These are phyloP conservation scores for Pyrenopolyporus hunteri DNA, from an alignment of 495 filamentous ascomycete species.

Conservation along the genomic window DNA sequence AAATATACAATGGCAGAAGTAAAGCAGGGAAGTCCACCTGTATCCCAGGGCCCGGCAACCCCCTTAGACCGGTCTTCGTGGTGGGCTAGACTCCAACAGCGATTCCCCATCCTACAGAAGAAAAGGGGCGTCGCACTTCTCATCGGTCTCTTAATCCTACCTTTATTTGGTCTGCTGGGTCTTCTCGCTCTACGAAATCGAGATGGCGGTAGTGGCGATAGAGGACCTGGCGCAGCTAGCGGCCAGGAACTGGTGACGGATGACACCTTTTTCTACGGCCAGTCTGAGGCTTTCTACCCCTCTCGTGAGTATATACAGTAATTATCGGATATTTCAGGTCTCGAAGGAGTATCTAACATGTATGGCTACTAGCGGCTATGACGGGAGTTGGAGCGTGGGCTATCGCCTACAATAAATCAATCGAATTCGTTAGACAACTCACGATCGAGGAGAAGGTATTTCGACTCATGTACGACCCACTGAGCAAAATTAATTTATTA, in stretches of 20 bases:
- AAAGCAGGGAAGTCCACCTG: conserved; percentile 9
- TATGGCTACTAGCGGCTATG: conserved; percentile 63
- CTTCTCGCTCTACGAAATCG: conserved; percentile 39
- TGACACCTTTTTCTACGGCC: conserved; percentile 59
- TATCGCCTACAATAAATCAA: conserved; percentile 76
- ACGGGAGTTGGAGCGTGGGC: conserved; percentile 64
- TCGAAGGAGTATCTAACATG: conserved; percentile 1
- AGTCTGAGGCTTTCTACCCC: conserved; percentile 82
- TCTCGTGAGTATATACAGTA: conserved; percentile 71
- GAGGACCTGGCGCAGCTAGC: conserved; percentile 13
- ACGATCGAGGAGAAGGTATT: conserved; percentile 86
- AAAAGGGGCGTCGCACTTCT: conserved; percentile 47
- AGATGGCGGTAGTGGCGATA: neutral
- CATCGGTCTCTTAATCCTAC: conserved; percentile 43
- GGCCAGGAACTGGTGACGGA: conserved; percentile 43
- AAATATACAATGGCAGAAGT: conserved; percentile 20
- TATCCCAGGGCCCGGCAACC: conserved; percentile 24
- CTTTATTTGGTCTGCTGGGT: conserved; percentile 41
- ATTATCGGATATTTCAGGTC: neutral
- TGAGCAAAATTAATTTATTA: conserved; percentile 59
- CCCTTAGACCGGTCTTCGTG: conserved; percentile 28
- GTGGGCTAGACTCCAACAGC: conserved; percentile 44
- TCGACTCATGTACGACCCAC: neutral
- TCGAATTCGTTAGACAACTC: conserved; percentile 77
- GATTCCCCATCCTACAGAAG: conserved; percentile 48